These are phyloP conservation scores for Zizania palustris DNA, from an alignment of 202 grass and related monocot genomes.

Conservation along the genomic window DNA sequence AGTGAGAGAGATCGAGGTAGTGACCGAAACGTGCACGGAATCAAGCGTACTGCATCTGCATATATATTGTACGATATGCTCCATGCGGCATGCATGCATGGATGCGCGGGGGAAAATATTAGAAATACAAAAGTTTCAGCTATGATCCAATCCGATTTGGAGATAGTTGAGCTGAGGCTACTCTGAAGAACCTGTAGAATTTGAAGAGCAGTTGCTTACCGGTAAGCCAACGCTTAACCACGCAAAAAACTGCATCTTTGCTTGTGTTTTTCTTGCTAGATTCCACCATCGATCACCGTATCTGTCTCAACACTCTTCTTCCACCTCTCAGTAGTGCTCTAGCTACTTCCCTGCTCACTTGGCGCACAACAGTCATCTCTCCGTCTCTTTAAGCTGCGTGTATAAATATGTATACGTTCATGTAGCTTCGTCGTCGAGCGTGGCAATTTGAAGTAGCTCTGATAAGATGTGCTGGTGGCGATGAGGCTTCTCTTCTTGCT, in stretches of 20 bases:
- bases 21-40: neutral
- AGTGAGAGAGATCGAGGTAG: neutral
- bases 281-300: no score
- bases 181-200: no score
- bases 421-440: constrained; percentile 22
- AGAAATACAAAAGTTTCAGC: no score
- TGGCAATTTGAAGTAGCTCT: neutral
- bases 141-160: no score
- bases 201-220: constrained; percentile 7
- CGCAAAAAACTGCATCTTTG: constrained; percentile 9
- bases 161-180: no score
- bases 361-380: no score
- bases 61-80: neutral
- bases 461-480: neutral
- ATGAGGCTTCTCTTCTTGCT: neutral
- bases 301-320: constrained; percentile 46
- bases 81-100: neutral
- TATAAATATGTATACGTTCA: constrained; percentile 26
- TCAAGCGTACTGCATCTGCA: neutral
- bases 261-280: neutral
- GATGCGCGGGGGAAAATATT: no score
- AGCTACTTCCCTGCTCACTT: no score
- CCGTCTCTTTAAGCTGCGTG: neutral
- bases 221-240: constrained; percentile 60
- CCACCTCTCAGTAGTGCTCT: neutral